Base-by-base conservation (phyloP, 2,329 filamentous ascomycete genomes). In the Botryotinia narcissicola region DNA sequence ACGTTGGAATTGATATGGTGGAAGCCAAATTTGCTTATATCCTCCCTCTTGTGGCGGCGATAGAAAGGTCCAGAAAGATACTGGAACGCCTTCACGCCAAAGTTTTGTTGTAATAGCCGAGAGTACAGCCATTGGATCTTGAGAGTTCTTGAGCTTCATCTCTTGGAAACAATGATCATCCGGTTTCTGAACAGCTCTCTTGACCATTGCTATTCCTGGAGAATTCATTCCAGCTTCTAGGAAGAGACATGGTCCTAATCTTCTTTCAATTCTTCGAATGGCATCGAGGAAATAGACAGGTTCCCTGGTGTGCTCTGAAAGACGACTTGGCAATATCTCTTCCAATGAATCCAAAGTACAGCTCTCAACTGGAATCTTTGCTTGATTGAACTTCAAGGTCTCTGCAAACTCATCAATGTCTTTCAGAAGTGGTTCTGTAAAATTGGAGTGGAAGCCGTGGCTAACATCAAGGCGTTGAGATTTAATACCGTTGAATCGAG, bases 1-100 rank as follows among this genome's bases (percentile, higher is more conserved):
- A 70, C 81, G 80, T 57, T 81, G 79, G 61, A 83, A 83, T 64
- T 83, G 82, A 73, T 83, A 83, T 2, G 81, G 79, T 6, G 82
- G 82, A 32, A 71, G 29, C 54, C 59, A 71, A 25, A 61, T 61
- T 61, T 61, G 59, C 22, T 61, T 61, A 14, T 37, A 25, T 37
- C 20, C 32, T 35, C 10, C 32, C 35, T 40, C 32, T 61, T 61
- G 4, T 25, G 59, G 35, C 35, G 59, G 35, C 59, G 22, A 61
- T 1, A 61, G 22, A 40, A 61, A 61, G 59, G 4, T n/a, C 59
- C 32, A 61, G 10, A 61, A 40, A 40, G 59, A 61, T 0, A 32
- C 59, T 6, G 32, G 5, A 20, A 61, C 37, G 12, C 59, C 59
- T 61, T 61, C 59, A 25, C 59, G 59, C 59, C 59, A 61, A 61